phyloP scores from a whole-genome alignment of 2,329 filamentous ascomycete species.

The Nannizziopsis barbatae region DNA sequence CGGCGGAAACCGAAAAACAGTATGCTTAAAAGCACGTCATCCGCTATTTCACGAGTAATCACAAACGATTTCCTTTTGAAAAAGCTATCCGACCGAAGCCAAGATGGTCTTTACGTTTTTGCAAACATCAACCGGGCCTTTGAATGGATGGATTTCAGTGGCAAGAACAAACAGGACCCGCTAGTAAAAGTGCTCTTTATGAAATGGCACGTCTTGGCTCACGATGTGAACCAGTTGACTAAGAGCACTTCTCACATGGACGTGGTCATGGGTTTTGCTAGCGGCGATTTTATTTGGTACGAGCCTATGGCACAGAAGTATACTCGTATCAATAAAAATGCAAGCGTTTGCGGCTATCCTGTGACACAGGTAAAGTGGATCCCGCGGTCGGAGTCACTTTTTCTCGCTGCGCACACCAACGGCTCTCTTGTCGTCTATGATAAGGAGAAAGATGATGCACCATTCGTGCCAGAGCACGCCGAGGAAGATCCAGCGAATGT shows the following conservation, averaged over 20 bases:
- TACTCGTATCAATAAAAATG: slow-evolving; percentile 91
- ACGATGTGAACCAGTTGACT: slow-evolving; percentile 78
- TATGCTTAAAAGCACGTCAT: slow-evolving; percentile 96
- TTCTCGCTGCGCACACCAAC: slow-evolving; percentile 84
- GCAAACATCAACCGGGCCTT: slow-evolving; percentile 92
- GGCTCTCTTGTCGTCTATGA: slow-evolving; percentile 88
- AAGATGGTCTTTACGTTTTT: slow-evolving; percentile 77
- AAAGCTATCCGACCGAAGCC: slow-evolving; percentile 64
- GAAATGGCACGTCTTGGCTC: slow-evolving; percentile 87
- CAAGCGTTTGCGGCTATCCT: slow-evolving; percentile 73
- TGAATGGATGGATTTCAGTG: slow-evolving; percentile 87
- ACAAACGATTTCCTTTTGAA: slow-evolving; percentile 72
- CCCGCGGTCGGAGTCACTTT: slow-evolving; percentile 83
- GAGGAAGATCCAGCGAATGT: slow-evolving; percentile 27
- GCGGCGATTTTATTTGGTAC: slow-evolving; percentile 96
- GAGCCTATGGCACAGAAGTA: slow-evolving; percentile 95
- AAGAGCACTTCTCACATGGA: slow-evolving; percentile 74
- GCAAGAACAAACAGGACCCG: slow-evolving; percentile 61
- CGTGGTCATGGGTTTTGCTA: slow-evolving; percentile 89
- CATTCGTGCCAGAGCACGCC: slow-evolving; percentile 59
- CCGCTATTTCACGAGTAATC: slow-evolving; percentile 94
- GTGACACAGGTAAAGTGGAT: slow-evolving; percentile 87
- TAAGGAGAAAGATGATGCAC: slow-evolving; percentile 86
- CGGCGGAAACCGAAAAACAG: slow-evolving; percentile 93
- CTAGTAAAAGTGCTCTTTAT: slow-evolving; percentile 94